Evolutionary conservation across 768 basidiomycete species (phyloP).

Genomic region (Leccinum rimulosum): DNA sequence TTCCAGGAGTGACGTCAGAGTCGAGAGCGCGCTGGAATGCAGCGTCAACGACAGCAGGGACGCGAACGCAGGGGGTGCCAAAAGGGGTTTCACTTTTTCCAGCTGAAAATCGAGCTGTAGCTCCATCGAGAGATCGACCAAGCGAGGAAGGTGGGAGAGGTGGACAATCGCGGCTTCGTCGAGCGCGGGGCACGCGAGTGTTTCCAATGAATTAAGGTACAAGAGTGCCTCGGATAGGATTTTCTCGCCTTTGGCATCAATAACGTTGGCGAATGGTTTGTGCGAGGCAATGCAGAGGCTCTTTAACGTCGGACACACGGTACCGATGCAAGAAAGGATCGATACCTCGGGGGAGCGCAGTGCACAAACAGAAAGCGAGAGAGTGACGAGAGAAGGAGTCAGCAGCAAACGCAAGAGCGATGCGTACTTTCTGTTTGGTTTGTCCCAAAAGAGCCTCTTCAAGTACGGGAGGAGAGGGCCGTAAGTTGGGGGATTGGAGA

Average conservation of each 20-base stretch:
- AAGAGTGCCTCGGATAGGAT: constrained; percentile 23
- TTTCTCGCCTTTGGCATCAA: constrained; percentile 15
- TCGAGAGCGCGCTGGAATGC: constrained; percentile 7
- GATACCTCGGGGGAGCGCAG: constrained; percentile 19
- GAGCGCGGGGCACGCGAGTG: constrained; percentile 19
- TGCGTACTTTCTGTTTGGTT: constrained; percentile 12
- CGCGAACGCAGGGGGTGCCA: constrained; percentile 18
- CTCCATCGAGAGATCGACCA: constrained; percentile 15
- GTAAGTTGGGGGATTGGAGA: constrained; percentile 22
- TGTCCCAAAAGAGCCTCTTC: constrained; percentile 21
- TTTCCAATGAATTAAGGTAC: constrained; percentile 14
- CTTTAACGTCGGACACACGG: constrained; percentile 20
- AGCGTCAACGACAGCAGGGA: constrained; percentile 12
- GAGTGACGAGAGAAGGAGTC: constrained; percentile 19
- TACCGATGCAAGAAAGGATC: constrained; percentile 20
- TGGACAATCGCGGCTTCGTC: constrained; percentile 22
- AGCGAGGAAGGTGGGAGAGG: constrained; percentile 21
- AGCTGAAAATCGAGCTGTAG: constrained; percentile 14
- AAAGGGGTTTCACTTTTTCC: constrained; percentile 10
- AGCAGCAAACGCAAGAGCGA: constrained; percentile 21
- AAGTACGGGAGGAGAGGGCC: constrained; percentile 23
- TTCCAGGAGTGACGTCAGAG: constrained; percentile 22
- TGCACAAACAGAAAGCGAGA: constrained; percentile 8
- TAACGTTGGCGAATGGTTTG: neutral
- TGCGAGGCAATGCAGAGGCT: constrained; percentile 5